Percentiles rank a stretch among this genome's conserved stretches.
Evolutionary conservation across 2,329 filamentous ascomycete genomes (phyloP).

Genomic region (Xylaria multiplex): DNA sequence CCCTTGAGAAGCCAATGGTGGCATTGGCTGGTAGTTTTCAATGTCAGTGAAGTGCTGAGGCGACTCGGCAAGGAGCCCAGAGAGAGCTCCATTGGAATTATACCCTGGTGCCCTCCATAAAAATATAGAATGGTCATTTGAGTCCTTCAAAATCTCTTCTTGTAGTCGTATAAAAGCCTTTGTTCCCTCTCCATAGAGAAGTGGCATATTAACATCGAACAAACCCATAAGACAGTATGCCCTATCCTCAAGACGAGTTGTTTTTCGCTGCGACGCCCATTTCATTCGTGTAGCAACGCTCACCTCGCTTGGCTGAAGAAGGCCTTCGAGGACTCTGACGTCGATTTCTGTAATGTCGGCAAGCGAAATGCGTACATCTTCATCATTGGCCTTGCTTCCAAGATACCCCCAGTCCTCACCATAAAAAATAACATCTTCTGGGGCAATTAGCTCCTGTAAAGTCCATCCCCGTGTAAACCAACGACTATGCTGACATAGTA

Average conservation of each 20-base stretch:
- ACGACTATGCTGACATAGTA: constrained; percentile 22
- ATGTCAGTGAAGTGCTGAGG: constrained; percentile 22
- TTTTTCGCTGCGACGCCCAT: constrained; percentile 32
- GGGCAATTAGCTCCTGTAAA: constrained; percentile 33
- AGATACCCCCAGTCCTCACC: constrained; percentile 23
- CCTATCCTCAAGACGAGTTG: constrained; percentile 29
- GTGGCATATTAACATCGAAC: constrained; percentile 36
- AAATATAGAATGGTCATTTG: constrained; percentile 35
- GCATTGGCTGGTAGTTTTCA: constrained; percentile 29
- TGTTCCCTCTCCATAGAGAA: constrained; percentile 32
- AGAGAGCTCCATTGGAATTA: constrained; percentile 11
- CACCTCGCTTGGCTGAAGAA: constrained; percentile 24
- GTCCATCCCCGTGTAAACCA: constrained; percentile 33
- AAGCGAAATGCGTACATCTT: constrained; percentile 27
- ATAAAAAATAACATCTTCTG: constrained; percentile 35
- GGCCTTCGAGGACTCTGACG: constrained; percentile 27
- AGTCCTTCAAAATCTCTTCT: constrained; percentile 33
- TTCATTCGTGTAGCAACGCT: constrained; percentile 33
- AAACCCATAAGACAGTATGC: constrained; percentile 35
- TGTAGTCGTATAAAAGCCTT: constrained; percentile 35
- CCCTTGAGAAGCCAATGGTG: constrained; percentile 10
- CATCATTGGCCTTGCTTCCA: constrained; percentile 28
- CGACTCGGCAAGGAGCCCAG: constrained; percentile 33
- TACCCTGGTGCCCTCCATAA: constrained; percentile 6
- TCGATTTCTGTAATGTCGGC: constrained; percentile 31